Conservation (phyloP, 306 rosid genomes). For the Castanospermum australe region DNA sequence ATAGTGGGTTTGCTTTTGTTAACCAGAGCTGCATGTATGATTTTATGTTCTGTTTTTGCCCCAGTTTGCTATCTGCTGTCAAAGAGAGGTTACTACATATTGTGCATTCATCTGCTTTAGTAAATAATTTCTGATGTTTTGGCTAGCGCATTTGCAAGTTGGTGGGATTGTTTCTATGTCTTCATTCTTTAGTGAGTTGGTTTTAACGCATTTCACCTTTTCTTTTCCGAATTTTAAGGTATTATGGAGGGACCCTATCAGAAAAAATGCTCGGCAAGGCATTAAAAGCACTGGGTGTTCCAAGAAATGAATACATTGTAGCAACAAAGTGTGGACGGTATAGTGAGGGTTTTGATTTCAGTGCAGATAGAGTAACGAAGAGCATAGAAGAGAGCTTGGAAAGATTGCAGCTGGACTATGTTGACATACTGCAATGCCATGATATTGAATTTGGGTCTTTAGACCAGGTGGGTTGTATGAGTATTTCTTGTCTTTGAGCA, state of each 20-base stretch:
- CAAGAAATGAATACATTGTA: constrained; percentile 71
- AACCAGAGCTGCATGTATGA: background rate
- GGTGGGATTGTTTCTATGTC: background rate
- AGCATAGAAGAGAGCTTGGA: constrained; percentile 92
- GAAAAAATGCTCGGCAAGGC: constrained; percentile 83
- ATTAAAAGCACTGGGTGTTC: constrained; percentile 69
- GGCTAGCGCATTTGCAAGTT: background rate
- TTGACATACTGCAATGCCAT: constrained; percentile 91
- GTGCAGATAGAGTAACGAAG: constrained; percentile 79
- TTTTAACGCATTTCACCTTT: background rate
- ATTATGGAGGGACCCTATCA: constrained; percentile 81
- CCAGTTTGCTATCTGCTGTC: background rate
- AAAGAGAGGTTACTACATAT: background rate
- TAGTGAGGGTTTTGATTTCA: constrained; percentile 79
- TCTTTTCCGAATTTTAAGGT: constrained; percentile 36
- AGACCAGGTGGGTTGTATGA: constrained; percentile 55
- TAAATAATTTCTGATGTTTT: background rate
- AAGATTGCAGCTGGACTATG: constrained; percentile 84
- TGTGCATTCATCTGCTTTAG: background rate
- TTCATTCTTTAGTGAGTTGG: background rate
- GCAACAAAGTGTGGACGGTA: constrained; percentile 93
- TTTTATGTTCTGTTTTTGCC: background rate
- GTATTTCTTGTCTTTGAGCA: background rate
- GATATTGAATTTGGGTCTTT: constrained; percentile 89
- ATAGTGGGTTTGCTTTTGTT: background rate